A percentile compares a stretch with the other conserved stretches of the same genome.
Evolutionary conservation across 129 eudicot species (phyloP).

Genomic region (Chrysanthemum makinoi): DNA sequence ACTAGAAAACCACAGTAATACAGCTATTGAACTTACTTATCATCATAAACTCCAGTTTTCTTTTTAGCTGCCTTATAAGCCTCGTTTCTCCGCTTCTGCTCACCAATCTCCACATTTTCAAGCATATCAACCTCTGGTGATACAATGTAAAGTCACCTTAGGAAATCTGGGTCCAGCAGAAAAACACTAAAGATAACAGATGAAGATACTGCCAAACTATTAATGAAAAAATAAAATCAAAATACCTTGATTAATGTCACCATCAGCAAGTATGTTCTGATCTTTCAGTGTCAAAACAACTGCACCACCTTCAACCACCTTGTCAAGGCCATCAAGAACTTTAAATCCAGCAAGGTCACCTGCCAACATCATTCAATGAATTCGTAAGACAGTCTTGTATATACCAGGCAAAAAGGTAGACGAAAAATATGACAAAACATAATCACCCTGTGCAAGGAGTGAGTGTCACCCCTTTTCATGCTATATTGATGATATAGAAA

Average conservation of each 20-base stretch:
- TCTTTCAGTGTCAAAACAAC: slow-evolving; percentile 99
- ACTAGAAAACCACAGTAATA: background rate
- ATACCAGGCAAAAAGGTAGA: background rate
- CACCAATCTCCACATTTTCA: slow-evolving; percentile 99
- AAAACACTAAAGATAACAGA: slow-evolving; percentile 43
- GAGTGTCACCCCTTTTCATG: background rate
- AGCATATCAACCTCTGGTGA: slow-evolving; percentile 94
- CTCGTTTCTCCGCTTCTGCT: slow-evolving; percentile 87
- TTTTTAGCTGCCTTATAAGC: slow-evolving; percentile 92
- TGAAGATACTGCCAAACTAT: background rate
- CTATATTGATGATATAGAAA: background rate
- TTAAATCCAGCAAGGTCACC: slow-evolving; percentile 84
- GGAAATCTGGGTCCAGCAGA: slow-evolving; percentile 61
- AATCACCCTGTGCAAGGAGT: background rate
- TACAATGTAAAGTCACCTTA: slow-evolving; percentile 54
- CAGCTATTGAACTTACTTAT: slow-evolving; percentile 60
- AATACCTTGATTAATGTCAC: slow-evolving; percentile 83
- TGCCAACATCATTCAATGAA: slow-evolving; percentile 25
- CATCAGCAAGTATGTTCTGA: slow-evolving; percentile 93
- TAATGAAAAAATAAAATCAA: background rate
- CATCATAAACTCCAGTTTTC: slow-evolving; percentile 70
- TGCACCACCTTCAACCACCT: slow-evolving; percentile 97
- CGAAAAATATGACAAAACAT: background rate
- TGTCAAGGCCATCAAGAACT: slow-evolving; percentile 95
- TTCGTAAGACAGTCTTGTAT: background rate